These are phyloP conservation scores for Coemansia sp. DNA, from an alignment of 192 early-diverging fungal species.

Conservation along the genomic window DNA sequence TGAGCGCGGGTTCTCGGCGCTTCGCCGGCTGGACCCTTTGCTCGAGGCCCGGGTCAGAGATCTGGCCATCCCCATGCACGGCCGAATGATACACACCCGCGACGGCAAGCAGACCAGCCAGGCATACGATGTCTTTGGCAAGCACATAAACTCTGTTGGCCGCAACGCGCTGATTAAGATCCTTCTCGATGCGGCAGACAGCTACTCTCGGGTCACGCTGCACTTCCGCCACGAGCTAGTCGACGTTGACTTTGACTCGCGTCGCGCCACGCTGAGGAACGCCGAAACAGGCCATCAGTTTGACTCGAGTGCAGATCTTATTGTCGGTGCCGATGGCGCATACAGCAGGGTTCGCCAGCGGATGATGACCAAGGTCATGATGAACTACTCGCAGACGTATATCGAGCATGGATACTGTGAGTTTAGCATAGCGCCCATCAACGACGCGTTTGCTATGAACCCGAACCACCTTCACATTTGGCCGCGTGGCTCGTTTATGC, in stretches of 20 bases:
- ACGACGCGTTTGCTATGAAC: slow-evolving; percentile 79
- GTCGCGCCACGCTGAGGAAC: slow-evolving; percentile 44
- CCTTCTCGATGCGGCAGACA: slow-evolving; percentile 75
- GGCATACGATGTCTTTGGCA: slow-evolving; percentile 85
- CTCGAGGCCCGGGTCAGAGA: slow-evolving; percentile 68
- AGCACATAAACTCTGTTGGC: slow-evolving; percentile 95
- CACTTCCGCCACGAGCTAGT: slow-evolving; percentile 77
- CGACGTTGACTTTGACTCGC: slow-evolving; percentile 73
- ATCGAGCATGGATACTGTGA: slow-evolving; percentile 94
- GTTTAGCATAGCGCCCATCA: slow-evolving; percentile 77
- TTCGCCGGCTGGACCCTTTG: slow-evolving; percentile 70
- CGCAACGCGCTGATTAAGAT: slow-evolving; percentile 80
- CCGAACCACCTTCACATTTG: slow-evolving; percentile 96
- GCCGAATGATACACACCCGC: slow-evolving; percentile 86
- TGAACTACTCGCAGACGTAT: slow-evolving; percentile 87
- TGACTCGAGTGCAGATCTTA: slow-evolving; percentile 66
- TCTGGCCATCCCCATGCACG: slow-evolving; percentile 86
- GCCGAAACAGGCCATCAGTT: slow-evolving; percentile 41
- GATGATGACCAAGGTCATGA: slow-evolving; percentile 76
- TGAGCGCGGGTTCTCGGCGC: slow-evolving; percentile 79
- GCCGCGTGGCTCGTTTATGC: slow-evolving; percentile 95
- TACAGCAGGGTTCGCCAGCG: slow-evolving; percentile 79
- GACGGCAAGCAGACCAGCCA: slow-evolving; percentile 75
- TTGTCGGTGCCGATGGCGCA: slow-evolving; percentile 91
- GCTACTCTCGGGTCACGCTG: slow-evolving; percentile 67